phyloP scores from a whole-genome alignment of 2,329 filamentous ascomycete species.

The Pyricularia grisea region DNA sequence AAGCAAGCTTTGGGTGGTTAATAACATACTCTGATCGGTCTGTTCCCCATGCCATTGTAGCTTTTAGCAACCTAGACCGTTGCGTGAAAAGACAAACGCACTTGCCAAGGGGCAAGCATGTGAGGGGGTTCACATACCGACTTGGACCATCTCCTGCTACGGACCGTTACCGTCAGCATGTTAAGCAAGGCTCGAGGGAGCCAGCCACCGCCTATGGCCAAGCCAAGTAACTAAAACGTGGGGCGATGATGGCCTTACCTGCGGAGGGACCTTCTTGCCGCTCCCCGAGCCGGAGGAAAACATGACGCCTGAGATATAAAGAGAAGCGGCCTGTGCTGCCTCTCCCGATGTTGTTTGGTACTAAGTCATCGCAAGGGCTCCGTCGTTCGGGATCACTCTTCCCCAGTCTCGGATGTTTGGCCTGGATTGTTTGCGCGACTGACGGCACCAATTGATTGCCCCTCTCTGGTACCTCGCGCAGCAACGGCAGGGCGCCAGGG shows the following conservation, averaged over 20 bases:
- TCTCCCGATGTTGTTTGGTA: not conserved
- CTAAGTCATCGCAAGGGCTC: not conserved
- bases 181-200: slow-evolving; percentile 7
- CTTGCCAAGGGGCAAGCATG: not conserved
- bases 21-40: slow-evolving; percentile 54
- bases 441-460: not conserved
- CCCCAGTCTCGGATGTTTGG: not conserved
- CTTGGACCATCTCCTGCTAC: slow-evolving; percentile 93
- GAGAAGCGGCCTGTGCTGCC: not conserved
- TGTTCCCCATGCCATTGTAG: slow-evolving; percentile 23
- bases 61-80: not conserved
- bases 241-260: slow-evolving; percentile 41
- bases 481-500: not conserved
- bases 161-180: slow-evolving; percentile 6
- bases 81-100: not conserved
- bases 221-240: slow-evolving; percentile 1
- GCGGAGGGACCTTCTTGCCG: slow-evolving; percentile 61
- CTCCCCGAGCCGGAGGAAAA: slow-evolving; percentile 52
- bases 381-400: not conserved
- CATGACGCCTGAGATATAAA: slow-evolving; percentile 31
- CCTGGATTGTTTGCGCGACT: not conserved
- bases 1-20: not conserved
- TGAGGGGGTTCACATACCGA: slow-evolving; percentile 55
- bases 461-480: not conserved
- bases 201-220: not conserved